Percentiles rank a stretch among this genome's conserved stretches.
phyloP scores from a whole-genome alignment of 2,329 filamentous ascomycete species.

The Fusarium zealandicum region DNA sequence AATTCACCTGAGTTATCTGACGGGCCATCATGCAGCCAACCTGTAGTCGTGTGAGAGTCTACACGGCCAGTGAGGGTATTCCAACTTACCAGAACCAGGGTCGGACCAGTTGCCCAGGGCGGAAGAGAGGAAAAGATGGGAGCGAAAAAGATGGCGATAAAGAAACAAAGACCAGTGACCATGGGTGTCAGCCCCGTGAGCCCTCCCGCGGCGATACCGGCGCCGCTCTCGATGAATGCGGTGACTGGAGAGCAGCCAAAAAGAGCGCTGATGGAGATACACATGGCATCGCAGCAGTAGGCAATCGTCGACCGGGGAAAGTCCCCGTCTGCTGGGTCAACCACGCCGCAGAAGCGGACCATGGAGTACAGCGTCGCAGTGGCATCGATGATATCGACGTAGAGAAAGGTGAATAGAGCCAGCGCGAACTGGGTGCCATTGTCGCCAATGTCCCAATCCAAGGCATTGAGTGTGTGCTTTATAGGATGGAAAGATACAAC shows the following conservation, averaged over 20 bases:
- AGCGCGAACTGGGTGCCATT: constrained; percentile 76
- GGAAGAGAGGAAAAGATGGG: constrained; percentile 76
- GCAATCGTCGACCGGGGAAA: constrained; percentile 82
- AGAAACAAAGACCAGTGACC: constrained; percentile 69
- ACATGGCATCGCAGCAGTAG: constrained; percentile 70
- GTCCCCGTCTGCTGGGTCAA: constrained; percentile 69
- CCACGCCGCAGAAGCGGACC: constrained; percentile 70
- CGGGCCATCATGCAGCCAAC: constrained; percentile 82
- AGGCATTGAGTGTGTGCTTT: constrained; percentile 66
- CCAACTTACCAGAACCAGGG: constrained; percentile 65
- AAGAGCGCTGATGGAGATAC: constrained; percentile 71
- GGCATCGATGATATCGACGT: constrained; percentile 76
- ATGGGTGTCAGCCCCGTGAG: constrained; percentile 73
- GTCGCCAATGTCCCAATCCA: constrained; percentile 71
- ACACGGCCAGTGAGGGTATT: accelerated
- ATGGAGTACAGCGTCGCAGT: constrained; percentile 77
- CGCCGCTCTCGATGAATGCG: constrained; percentile 73
- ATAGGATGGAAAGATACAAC: constrained; percentile 82
- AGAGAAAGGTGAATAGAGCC: constrained; percentile 76
- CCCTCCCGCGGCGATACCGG: constrained; percentile 74
- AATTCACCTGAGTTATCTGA: constrained; percentile 80
- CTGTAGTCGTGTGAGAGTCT: not conserved
- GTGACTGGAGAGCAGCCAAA: constrained; percentile 73
- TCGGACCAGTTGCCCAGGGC: constrained; percentile 78
- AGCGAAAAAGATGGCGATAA: constrained; percentile 73